Evolutionary conservation across 441 rosid genomes (phyloP).

Genomic region (Pelargonium citronellum): DNA sequence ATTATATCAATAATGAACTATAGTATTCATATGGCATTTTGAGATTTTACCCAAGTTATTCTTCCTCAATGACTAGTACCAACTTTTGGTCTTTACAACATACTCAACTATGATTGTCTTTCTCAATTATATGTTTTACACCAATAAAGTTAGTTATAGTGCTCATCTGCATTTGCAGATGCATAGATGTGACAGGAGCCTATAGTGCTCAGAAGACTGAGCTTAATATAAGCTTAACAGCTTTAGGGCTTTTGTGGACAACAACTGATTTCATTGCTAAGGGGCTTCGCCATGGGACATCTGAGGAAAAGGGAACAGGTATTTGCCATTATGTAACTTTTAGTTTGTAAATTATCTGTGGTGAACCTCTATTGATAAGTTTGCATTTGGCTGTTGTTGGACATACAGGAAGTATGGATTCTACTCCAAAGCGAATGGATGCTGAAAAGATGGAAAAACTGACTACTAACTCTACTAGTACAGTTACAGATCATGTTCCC

Average conservation of each 20-base stretch:
- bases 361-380: slow-evolving; percentile 11
- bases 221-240: slow-evolving; percentile 92
- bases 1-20: not conserved
- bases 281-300: slow-evolving; percentile 44
- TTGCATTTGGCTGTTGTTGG: slow-evolving; percentile 14
- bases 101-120: slow-evolving; percentile 13
- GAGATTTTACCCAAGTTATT: slow-evolving; percentile 9
- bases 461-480: slow-evolving; percentile 27
- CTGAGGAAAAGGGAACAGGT: slow-evolving; percentile 59
- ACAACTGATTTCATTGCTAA: slow-evolving; percentile 87
- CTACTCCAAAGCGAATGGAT: slow-evolving; percentile 36
- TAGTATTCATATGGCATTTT: slow-evolving; percentile 1
- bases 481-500: slow-evolving; percentile 34
- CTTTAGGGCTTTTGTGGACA: slow-evolving; percentile 94
- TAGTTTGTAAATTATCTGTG: slow-evolving; percentile 11
- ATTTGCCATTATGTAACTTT: slow-evolving; percentile 17
- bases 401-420: slow-evolving; percentile 32
- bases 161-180: slow-evolving; percentile 49
- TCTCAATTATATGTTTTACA: slow-evolving; percentile 1
- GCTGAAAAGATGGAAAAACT: slow-evolving; percentile 39
- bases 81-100: slow-evolving; percentile 8
- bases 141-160: slow-evolving; percentile 8
- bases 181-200: slow-evolving; percentile 97
- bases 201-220: slow-evolving; percentile 92
- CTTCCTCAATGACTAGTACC: slow-evolving; percentile 5